Percentiles rank a stretch among this genome's conserved stretches.
Conservation (phyloP, 2,329 filamentous ascomycete species). For the Tolypocladium sp. region DNA sequence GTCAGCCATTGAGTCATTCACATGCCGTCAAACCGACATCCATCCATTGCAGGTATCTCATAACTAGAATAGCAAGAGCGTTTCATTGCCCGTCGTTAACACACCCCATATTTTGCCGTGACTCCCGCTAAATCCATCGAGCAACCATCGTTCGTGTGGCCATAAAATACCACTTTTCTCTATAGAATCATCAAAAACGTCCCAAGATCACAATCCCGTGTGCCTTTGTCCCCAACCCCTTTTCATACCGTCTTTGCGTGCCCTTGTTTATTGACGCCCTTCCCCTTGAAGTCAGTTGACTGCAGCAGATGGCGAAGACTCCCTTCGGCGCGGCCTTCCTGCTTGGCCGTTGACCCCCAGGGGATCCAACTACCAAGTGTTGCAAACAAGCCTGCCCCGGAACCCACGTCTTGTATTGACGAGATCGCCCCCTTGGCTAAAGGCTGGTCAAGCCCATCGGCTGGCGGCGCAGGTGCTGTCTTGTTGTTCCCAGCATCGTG, state of each 20-base stretch:
- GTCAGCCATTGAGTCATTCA: no score
- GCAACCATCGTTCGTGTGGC: neutral
- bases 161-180: neutral
- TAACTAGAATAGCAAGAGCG: neutral
- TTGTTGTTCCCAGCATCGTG: conserved; percentile 6
- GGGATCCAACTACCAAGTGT: conserved; percentile 9
- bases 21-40: neutral
- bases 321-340: conserved; percentile 43
- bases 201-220: no score
- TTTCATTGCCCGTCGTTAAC: neutral
- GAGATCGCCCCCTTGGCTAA: neutral
- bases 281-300: conserved; percentile 22
- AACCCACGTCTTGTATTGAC: neutral
- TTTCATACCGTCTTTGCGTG: neutral
- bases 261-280: conserved; percentile 15
- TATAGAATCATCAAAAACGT: neutral
- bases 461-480: neutral
- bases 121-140: neutral
- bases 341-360: conserved; percentile 10
- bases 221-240: neutral
- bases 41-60: neutral
- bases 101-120: neutral
- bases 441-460: conserved; percentile 8
- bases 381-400: conserved; percentile 8
- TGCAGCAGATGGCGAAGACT: conserved; percentile 45